Evolutionary conservation across 148 eudicot species (phyloP), one percentile per base, ranked within the genome.

Genomic region (Rhododendron simsii): DNA sequence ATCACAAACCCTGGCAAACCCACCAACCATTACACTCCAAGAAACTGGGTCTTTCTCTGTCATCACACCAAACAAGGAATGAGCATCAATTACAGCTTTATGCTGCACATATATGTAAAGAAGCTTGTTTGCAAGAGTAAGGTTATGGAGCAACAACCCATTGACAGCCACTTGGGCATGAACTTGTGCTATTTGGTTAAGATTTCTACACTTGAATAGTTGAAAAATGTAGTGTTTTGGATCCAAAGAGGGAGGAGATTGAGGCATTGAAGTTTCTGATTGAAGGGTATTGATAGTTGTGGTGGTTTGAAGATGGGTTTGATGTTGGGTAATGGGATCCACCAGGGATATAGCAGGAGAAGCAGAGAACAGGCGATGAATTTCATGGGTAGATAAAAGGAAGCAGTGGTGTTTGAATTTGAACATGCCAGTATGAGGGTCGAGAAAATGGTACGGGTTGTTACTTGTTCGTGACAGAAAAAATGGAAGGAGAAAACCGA

Each of bases 201-300:
- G 39, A 85, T 48, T 81, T 78, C 41, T 89, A 71, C 90, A 89
- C 61, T 81, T 87, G 80, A 61, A 59, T 63, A 89, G 86, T 39
- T 73, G 30, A 41, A 8, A 41, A 41, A 84, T 59, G 45, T 71
- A 78, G 47, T 76, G 30, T 67, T 57, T 81, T n/a, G 85, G 83
- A 77, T 83, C 82, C 47, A 84, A 30, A 23, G 81, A 41, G 48
- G 6, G 80, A 12, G 14, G 23, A 33, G 26, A 50, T 37, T 81
- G 57, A 16, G 76, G 57, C 67, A 81, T 39, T 23, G 69, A 37
- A 35, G 63, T 30, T 78, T 88, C 83, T 75, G 44, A 53, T 30
- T 7, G n/a, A 12, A 71, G 79, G 87, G 53, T 33, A 37, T 4
- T 39, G 47, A 78, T 28, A 76, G 47, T 63, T 45, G 55, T 15